Evolutionary conservation across 2,329 filamentous ascomycete genomes (phyloP).

Genomic region (Aspergillus versicolor): DNA sequence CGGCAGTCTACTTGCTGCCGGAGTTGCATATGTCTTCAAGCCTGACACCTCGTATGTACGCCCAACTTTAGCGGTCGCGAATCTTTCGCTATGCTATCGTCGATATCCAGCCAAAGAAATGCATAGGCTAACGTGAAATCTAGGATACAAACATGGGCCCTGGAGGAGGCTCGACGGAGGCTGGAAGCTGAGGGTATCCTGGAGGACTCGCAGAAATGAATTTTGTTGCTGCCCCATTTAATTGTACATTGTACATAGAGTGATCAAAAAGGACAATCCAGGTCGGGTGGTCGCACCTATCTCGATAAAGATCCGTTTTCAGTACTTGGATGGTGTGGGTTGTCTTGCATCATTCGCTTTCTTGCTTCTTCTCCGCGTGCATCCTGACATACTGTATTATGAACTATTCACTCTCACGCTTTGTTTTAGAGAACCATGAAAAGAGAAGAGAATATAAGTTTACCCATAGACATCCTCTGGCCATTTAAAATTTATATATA

Average conservation of each 20-base stretch:
- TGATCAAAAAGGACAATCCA: conserved; percentile 32
- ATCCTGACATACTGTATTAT: conserved; percentile 21
- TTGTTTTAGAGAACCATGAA: conserved; percentile 13
- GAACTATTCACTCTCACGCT: conserved; percentile 14
- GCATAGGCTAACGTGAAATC: conserved; percentile 22
- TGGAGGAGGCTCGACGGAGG: conserved; percentile 92
- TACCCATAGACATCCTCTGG: conserved; percentile 4
- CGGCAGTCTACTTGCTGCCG: conserved; percentile 70
- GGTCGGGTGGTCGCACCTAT: conserved; percentile 31
- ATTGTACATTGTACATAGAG: conserved; percentile 45
- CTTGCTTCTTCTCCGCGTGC: conserved; percentile 22
- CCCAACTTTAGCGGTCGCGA: conserved; percentile 4
- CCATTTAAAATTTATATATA: background rate
- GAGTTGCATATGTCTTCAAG: conserved; percentile 89
- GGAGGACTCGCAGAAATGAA: conserved; percentile 67
- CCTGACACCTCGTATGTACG: conserved; percentile 92
- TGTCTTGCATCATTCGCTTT: conserved; percentile 29
- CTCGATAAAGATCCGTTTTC: conserved; percentile 30
- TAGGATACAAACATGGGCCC: conserved; percentile 98
- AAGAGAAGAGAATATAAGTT: conserved; percentile 12
- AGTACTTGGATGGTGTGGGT: conserved; percentile 35
- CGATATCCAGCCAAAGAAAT: background rate
- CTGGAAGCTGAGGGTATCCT: conserved; percentile 95
- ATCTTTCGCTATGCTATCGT: background rate
- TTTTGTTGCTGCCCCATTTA: conserved; percentile 18